A percentile compares a stretch with the other conserved stretches of the same genome.
Conservation (phyloP, 345 rosid genomes). For the Rhizophora mangle region DNA sequence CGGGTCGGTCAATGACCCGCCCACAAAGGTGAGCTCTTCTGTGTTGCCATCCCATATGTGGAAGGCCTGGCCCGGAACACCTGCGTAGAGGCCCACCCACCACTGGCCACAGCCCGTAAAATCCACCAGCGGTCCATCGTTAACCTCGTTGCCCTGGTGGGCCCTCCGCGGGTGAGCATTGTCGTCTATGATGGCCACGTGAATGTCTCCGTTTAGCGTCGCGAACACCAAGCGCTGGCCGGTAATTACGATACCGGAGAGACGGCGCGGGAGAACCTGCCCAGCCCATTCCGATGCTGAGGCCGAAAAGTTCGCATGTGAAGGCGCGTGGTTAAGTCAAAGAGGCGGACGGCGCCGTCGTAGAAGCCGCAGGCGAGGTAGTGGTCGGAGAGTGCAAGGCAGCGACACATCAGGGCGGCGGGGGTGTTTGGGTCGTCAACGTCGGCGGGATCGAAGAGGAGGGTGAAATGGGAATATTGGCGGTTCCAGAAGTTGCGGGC, state of each 20-base stretch:
- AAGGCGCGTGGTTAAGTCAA: slow-evolving; percentile 48
- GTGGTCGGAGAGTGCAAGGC: slow-evolving; percentile 70
- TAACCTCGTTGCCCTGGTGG: slow-evolving; percentile 50
- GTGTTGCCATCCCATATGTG: slow-evolving; percentile 65
- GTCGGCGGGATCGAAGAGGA: slow-evolving; percentile 60
- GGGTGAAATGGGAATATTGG: slow-evolving; percentile 35
- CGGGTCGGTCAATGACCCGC: slow-evolving; percentile 61
- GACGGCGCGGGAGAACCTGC: slow-evolving; percentile 70
- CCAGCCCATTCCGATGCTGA: slow-evolving; percentile 53
- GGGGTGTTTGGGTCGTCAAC: slow-evolving; percentile 42
- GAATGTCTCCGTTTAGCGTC: slow-evolving; percentile 70
- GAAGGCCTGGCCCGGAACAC: slow-evolving; percentile 66
- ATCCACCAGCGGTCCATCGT: slow-evolving; percentile 76
- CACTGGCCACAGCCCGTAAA: slow-evolving; percentile 68
- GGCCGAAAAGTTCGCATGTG: slow-evolving; percentile 65
- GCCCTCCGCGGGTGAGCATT: slow-evolving; percentile 41
- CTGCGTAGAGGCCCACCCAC: slow-evolving; percentile 97
- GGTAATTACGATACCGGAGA: slow-evolving; percentile 62
- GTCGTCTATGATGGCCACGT: slow-evolving; percentile 50
- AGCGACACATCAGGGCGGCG: slow-evolving; percentile 62
- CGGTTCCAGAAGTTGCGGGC: slow-evolving; percentile 55
- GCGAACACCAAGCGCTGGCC: slow-evolving; percentile 54
- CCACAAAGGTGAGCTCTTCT: slow-evolving; percentile 49
- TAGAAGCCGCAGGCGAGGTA: slow-evolving; percentile 82
- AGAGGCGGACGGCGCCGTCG: slow-evolving; percentile 80